Evolutionary conservation across 2,329 filamentous ascomycete species (phyloP).

Genomic region (Nakataea oryzae): DNA sequence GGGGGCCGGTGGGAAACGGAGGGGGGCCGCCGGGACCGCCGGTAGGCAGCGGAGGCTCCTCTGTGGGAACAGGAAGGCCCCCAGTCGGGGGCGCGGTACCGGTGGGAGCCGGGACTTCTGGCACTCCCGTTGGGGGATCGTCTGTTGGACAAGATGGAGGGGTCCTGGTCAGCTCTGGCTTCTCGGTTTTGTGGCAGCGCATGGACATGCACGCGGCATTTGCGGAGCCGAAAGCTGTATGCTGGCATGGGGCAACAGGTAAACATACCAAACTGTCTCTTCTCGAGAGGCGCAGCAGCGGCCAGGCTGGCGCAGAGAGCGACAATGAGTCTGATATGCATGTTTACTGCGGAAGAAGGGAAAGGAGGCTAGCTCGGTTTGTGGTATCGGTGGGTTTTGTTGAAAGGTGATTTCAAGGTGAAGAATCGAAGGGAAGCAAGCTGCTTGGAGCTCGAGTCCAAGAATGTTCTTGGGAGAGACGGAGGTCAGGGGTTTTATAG

Average conservation of each 20-base stretch:
- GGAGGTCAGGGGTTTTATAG: neutral
- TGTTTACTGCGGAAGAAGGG: neutral
- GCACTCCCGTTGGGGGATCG: neutral
- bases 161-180: neutral
- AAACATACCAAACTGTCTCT: neutral
- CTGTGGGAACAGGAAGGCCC: too few species aligned
- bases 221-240: too few species aligned
- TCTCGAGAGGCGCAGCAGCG: neutral
- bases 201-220: too few species aligned
- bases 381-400: neutral
- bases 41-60: too few species aligned
- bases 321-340: neutral
- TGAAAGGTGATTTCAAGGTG: neutral
- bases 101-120: neutral
- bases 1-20: neutral
- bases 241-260: too few species aligned
- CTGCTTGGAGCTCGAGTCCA: neutral
- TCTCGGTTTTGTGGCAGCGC: too few species aligned
- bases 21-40: too few species aligned
- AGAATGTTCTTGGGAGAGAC: neutral
- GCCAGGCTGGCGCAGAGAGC: neutral
- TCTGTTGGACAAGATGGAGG: neutral
- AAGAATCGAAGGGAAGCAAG: neutral
- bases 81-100: too few species aligned
- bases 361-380: neutral